Conservation (phyloP, 1,284 basidiomycete species). For the Tremellales sp. region DNA sequence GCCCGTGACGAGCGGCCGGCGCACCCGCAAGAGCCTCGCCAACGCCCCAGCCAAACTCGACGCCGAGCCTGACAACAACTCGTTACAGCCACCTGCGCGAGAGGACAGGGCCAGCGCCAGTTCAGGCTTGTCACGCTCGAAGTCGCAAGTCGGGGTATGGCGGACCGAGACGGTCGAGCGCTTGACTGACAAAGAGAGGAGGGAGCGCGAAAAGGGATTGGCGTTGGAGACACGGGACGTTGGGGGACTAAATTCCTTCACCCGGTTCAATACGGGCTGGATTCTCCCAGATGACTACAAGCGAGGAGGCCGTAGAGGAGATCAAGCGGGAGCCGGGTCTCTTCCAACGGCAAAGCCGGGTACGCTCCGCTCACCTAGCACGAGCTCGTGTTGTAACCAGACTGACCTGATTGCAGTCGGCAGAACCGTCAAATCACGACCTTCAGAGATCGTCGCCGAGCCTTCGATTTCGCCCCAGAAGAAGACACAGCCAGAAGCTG, state of each 20-base stretch:
- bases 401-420: neutral
- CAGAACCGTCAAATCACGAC: neutral
- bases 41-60: neutral
- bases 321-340: constrained; percentile 2
- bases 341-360: constrained; percentile 4
- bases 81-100: neutral
- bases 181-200: constrained; percentile 47
- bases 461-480: neutral
- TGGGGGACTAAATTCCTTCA: constrained; percentile 69
- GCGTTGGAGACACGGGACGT: constrained; percentile 60
- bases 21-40: constrained; percentile 1
- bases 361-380: neutral
- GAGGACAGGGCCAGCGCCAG: neutral
- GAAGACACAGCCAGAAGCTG: no score
- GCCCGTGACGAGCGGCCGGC: constrained; percentile 5
- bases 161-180: constrained; percentile 30
- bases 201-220: constrained; percentile 33
- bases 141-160: constrained; percentile 36
- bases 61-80: neutral
- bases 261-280: constrained; percentile 82
- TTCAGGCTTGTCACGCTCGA: no score
- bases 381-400: neutral
- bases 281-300: constrained; percentile 72
- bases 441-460: neutral
- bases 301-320: constrained; percentile 57